A percentile compares a stretch with the other conserved stretches of the same genome.
These are phyloP conservation scores for Naganishia antarctica DNA, from an alignment of 768 basidiomycete genomes.

Conservation along the genomic window DNA sequence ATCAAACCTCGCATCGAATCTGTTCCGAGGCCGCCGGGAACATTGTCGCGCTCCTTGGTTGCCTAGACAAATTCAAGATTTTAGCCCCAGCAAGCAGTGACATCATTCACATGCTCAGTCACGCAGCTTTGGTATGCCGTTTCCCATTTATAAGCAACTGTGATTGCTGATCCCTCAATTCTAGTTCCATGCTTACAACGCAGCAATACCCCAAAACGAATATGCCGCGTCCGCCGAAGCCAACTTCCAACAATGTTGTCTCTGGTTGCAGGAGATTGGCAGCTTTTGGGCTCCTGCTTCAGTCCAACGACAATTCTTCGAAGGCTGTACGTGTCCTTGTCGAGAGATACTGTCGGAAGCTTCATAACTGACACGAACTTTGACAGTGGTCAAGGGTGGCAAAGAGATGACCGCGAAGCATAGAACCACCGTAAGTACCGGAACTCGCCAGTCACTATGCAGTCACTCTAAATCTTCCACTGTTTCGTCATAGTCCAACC, in stretches of 20 bases:
- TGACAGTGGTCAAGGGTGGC: slow-evolving; percentile 6
- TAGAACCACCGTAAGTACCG: neutral
- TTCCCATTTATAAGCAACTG: neutral
- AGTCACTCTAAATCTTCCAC: too few relatives aligned
- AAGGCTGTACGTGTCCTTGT: slow-evolving; percentile 38
- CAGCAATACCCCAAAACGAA: slow-evolving; percentile 27
- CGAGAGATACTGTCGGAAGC: neutral
- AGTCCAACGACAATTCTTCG: slow-evolving; percentile 39
- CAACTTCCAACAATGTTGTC: slow-evolving; percentile 40
- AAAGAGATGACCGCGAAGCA: neutral
- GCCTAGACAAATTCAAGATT: slow-evolving; percentile 31
- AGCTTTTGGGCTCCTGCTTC: slow-evolving; percentile 40
- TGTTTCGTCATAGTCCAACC: too few relatives aligned
- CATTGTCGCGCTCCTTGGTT: slow-evolving; percentile 32
- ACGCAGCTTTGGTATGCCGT: slow-evolving; percentile 30
- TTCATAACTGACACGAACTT: neutral
- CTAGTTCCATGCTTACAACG: slow-evolving; percentile 38
- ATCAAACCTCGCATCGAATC: slow-evolving; percentile 27
- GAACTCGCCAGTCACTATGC: too few relatives aligned
- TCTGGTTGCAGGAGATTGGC: slow-evolving; percentile 36
- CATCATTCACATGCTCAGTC: slow-evolving; percentile 37
- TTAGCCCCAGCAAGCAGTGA: slow-evolving; percentile 36
- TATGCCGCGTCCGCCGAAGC: slow-evolving; percentile 32
- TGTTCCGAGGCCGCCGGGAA: slow-evolving; percentile 38
- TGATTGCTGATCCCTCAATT: neutral